Evolutionary conservation across 108 stramenopile species (phyloP), one percentile per base, ranked within the genome.

Genomic region (Fragilariopsis cylindrus): DNA sequence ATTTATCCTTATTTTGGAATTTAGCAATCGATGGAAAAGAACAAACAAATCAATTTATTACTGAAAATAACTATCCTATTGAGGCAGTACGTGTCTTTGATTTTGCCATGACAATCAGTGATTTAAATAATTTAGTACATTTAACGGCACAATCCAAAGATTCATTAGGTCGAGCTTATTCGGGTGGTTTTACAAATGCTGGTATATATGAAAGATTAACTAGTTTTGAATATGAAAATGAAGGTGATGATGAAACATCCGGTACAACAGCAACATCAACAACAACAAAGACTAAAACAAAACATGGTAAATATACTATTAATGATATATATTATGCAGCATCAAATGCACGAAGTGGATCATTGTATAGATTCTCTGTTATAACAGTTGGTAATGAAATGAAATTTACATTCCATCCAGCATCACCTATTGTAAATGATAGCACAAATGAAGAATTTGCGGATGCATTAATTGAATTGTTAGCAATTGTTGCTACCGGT

Each of bases 1-100:
- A 67, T 12, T 54, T 69, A 8, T 70, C 76, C 56, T 45, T 79
- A 48, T 91, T 95, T 62, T 95, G 94, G 94, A 71, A 76, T 48
- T 70, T 93, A 62, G 91, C 92, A 7, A 75, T 65, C 44, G 91
- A 91, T 42, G 84, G 84, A 48, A 80, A 81, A 60, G 52, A 81
- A 30, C 91, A 92, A 72, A 95, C 94, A n/a, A 65, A 70, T 4
- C 45, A 68, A 4, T 95, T 95, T 75, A 60, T 92, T 21, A 60
- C 92, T 21, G 82, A 88, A 8, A 78, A 81, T 1, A 78, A 83
- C 60, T 91, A 92, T 41, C 94, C 94, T 9, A 44, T 77, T n/a
- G 80, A 93, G 43, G 95, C 95, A 48, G 89, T 86, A 19, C 62
- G 88, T 58, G 91, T 92, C 3, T 96, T 96, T 79, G 95, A 93